Conservation (phyloP, 352 stramenopile species). For the Phytophthora fragariae region DNA sequence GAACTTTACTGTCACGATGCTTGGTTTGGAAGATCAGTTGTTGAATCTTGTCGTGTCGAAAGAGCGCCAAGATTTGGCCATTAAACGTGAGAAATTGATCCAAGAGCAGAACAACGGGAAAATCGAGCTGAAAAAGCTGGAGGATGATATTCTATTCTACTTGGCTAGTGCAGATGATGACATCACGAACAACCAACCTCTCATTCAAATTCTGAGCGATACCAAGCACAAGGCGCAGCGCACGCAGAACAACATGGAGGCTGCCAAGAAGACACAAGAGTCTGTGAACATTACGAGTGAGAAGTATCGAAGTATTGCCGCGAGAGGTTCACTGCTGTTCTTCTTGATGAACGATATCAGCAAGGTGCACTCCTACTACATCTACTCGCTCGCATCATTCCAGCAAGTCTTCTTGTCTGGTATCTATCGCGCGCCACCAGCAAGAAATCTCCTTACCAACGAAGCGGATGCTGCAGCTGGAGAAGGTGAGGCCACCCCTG, state of each 20-base stretch:
- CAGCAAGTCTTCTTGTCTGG: constrained; percentile 96
- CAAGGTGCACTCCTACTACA: constrained; percentile 98
- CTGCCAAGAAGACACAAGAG: constrained; percentile 93
- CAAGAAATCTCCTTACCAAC: constrained; percentile 34
- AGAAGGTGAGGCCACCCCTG: constrained; percentile 41
- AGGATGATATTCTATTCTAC: constrained; percentile 96
- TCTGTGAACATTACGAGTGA: constrained; percentile 94
- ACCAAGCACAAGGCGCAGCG: constrained; percentile 94
- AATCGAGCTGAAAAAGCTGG: constrained; percentile 96
- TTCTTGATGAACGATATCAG: constrained; percentile 98
- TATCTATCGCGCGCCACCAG: constrained; percentile 91
- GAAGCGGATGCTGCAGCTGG: constrained; percentile 39
- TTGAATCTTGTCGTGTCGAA: constrained; percentile 94
- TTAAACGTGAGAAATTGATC: constrained; percentile 92
- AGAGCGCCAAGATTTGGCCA: constrained; percentile 85
- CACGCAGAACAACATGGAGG: constrained; percentile 94
- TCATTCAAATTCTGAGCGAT: constrained; percentile 96
- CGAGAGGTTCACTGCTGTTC: constrained; percentile 94
- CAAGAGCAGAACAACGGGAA: constrained; percentile 96
- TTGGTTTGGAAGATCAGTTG: constrained; percentile 94
- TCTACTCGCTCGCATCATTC: constrained; percentile 97
- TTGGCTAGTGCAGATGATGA: constrained; percentile 96
- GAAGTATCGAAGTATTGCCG: constrained; percentile 96
- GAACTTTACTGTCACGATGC: constrained; percentile 95
- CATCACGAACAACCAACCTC: constrained; percentile 97